phyloP scores from a whole-genome alignment of 2,329 filamentous ascomycete genomes.

The Epichloe sibirici region DNA sequence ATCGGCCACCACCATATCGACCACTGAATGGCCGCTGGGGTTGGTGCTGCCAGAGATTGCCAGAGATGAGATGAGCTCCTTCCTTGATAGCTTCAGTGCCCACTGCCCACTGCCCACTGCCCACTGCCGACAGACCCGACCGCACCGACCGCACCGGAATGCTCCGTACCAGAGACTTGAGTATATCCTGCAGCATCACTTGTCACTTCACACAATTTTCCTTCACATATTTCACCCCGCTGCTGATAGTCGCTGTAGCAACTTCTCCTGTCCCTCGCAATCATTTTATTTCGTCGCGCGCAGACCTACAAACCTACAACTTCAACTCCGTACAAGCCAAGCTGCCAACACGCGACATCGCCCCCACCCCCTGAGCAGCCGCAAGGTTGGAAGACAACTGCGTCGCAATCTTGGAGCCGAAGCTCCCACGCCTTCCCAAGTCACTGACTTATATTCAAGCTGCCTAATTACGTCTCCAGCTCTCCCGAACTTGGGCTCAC shows the following conservation, averaged over 20 bases:
- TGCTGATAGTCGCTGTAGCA: not conserved
- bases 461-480: not conserved
- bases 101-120: too few relatives aligned
- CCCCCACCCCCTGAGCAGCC: not conserved
- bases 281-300: not conserved
- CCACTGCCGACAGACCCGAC: not conserved
- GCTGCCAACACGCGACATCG: not conserved
- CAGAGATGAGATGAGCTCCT: not conserved
- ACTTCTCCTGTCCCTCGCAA: too few relatives aligned
- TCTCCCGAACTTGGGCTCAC: too few relatives aligned
- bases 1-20: too few relatives aligned
- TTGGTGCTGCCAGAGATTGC: not conserved
- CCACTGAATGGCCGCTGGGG: too few relatives aligned
- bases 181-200: not conserved
- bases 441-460: too few relatives aligned
- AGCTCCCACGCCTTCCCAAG: not conserved
- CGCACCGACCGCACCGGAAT: not conserved
- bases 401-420: not conserved
- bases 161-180: not conserved
- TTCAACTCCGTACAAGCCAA: not conserved
- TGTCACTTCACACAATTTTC: not conserved
- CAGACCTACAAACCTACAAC: not conserved
- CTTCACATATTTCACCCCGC: not conserved
- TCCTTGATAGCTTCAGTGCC: not conserved
- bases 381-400: not conserved